Evolutionary conservation across 2,329 filamentous ascomycete species (phyloP).

Genomic region (Diaporthe caulivora): DNA sequence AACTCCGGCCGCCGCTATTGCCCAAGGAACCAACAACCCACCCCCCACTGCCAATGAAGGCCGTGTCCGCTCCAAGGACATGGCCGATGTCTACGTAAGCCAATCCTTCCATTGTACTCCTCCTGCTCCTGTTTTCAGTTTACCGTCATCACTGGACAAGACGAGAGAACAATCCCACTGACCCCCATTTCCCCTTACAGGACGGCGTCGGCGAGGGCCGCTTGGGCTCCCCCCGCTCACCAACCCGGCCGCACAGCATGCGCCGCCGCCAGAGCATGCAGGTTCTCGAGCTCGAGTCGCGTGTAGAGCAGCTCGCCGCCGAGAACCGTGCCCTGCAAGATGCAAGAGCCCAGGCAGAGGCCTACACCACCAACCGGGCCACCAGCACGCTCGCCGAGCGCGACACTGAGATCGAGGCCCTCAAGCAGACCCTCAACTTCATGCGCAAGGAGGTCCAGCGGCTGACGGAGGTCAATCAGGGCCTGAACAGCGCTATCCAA

Average conservation of each 20-base stretch:
- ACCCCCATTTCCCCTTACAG: constrained; percentile 60
- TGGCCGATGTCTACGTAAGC: constrained; percentile 96
- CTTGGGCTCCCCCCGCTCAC: constrained; percentile 88
- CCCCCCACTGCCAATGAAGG: constrained; percentile 86
- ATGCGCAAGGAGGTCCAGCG: constrained; percentile 85
- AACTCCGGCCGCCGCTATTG: constrained; percentile 33
- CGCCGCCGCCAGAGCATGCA: constrained; percentile 98
- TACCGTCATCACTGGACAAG: neutral
- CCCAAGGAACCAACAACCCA: constrained; percentile 52
- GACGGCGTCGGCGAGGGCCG: constrained; percentile 94
- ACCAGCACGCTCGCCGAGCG: constrained; percentile 81
- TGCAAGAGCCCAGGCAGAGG: constrained; percentile 77
- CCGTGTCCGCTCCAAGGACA: constrained; percentile 85
- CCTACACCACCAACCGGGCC: constrained; percentile 73
- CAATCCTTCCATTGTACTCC: constrained; percentile 38
- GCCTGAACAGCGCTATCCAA: constrained; percentile 81
- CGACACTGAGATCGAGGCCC: constrained; percentile 86
- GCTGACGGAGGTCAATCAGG: constrained; percentile 85
- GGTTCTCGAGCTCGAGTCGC: constrained; percentile 88
- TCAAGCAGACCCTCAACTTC: constrained; percentile 82
- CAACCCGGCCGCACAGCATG: constrained; percentile 94
- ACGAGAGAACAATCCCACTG: constrained; percentile 33
- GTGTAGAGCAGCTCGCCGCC: constrained; percentile 84
- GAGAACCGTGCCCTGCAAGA: constrained; percentile 87
- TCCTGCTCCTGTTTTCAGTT: constrained; percentile 10